Evolutionary conservation across 129 eudicot genomes (phyloP).

Genomic region (Pulicaria dysenterica): DNA sequence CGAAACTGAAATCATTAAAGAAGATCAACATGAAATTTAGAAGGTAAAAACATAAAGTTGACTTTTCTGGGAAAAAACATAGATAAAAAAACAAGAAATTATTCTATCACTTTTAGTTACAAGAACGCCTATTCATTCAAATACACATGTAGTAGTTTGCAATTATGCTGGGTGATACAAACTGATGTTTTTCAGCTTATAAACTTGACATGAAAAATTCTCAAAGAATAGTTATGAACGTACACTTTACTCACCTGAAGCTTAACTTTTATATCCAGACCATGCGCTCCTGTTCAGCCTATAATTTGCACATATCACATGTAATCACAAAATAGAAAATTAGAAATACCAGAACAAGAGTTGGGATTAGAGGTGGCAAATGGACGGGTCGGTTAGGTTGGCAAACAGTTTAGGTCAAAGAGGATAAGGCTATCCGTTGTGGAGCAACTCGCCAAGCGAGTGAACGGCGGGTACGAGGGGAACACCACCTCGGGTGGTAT

Average conservation of each 20-base stretch:
- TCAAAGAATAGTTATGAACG: background rate
- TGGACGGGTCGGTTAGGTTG: background rate
- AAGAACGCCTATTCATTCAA: background rate
- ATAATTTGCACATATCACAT: conserved; percentile 29
- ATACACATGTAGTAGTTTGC: conserved; percentile 3
- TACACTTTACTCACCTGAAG: conserved; percentile 63
- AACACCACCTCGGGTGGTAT: no score
- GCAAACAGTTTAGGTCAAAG: background rate
- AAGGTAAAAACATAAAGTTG: conserved; percentile 5
- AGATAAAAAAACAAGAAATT: background rate
- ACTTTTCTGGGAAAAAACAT: background rate
- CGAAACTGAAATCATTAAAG: background rate
- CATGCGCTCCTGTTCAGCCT: conserved; percentile 98
- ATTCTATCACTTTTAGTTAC: background rate
- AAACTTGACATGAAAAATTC: conserved; percentile 11
- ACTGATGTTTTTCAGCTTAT: background rate
- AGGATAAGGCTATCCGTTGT: no score
- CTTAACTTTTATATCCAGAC: conserved; percentile 97
- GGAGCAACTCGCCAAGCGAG: no score
- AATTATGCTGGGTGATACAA: background rate
- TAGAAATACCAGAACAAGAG: background rate
- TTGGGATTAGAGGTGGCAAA: conserved; percentile 3
- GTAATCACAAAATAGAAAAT: background rate
- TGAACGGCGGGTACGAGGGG: no score
- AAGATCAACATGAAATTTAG: conserved; percentile 4